A percentile compares a stretch with the other conserved stretches of the same genome.
phyloP scores from a whole-genome alignment of 2,329 filamentous ascomycete genomes.

The Dactylellina parvicollis region DNA sequence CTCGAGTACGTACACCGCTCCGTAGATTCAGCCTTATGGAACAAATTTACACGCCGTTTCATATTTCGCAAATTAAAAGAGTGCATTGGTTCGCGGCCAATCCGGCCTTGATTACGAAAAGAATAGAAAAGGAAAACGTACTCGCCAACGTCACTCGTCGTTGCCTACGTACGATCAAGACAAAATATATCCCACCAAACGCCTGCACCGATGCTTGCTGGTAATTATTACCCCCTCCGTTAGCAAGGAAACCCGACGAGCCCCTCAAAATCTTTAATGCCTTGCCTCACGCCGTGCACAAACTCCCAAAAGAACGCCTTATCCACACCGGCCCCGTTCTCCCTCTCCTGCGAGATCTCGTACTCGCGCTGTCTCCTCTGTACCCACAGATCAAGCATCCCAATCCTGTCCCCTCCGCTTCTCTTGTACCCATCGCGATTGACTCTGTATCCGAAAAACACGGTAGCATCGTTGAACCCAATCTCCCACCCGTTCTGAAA shows the following conservation, averaged over 20 bases:
- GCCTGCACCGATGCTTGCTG: background rate
- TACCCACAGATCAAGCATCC: conserved; percentile 69
- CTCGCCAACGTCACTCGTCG: conserved; percentile 1
- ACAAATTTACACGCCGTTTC: too few species aligned
- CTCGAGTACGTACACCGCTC: too few species aligned
- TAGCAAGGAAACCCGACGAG: conserved; percentile 35
- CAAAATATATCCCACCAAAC: background rate
- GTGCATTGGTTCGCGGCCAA: conserved; percentile 17
- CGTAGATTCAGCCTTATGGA: too few species aligned
- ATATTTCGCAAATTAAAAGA: background rate
- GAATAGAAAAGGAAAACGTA: conserved; percentile 2
- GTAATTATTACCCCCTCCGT: conserved; percentile 1
- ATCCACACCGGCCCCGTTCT: conserved; percentile 53
- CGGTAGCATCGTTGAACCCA: conserved; percentile 67
- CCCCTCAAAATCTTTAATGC: conserved; percentile 62
- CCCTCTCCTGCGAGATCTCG: conserved; percentile 61
- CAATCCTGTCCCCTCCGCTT: conserved; percentile 66
- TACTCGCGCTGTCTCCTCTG: conserved; percentile 68
- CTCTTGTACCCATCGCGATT: conserved; percentile 62
- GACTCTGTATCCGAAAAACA: conserved; percentile 62
- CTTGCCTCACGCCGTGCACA: conserved; percentile 65
- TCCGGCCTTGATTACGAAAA: conserved; percentile 5
- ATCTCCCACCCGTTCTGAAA: conserved; percentile 69
- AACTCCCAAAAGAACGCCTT: conserved; percentile 64
- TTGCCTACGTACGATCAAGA: background rate